Conservation (phyloP, 768 basidiomycete species). For the Rhizopogon rudus region DNA sequence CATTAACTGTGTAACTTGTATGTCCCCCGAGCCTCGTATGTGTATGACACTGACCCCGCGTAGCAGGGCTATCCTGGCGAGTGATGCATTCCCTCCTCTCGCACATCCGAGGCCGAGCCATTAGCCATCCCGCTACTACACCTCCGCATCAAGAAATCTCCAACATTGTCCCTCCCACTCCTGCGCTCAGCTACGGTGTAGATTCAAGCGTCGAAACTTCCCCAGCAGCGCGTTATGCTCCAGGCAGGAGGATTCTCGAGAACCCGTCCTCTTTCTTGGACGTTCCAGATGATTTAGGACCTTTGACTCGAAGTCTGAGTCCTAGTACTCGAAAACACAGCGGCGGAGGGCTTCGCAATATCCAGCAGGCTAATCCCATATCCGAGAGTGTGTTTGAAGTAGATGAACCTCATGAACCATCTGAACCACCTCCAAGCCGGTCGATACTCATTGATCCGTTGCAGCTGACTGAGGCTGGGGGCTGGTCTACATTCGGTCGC, state of each 20-base stretch:
- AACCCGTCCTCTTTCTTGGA: constrained; percentile 26
- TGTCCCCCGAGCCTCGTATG: background rate
- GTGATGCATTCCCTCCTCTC: constrained; percentile 27
- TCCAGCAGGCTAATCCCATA: constrained; percentile 2
- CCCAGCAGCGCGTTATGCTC: constrained; percentile 5
- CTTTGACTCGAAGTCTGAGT: constrained; percentile 18
- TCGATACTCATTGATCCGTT: constrained; percentile 13
- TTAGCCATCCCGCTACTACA: constrained; percentile 15
- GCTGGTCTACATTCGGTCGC: constrained; percentile 34
- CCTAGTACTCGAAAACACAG: constrained; percentile 23
- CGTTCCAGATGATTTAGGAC: background rate
- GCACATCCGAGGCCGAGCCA: constrained; percentile 25
- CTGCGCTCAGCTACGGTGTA: background rate
- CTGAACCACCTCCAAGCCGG: background rate
- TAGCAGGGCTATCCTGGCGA: constrained; percentile 1
- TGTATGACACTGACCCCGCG: background rate
- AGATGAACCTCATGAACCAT: constrained; percentile 3
- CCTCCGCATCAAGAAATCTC: constrained; percentile 6
- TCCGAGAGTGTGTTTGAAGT: background rate
- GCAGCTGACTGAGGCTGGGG: constrained; percentile 14
- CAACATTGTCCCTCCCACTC: background rate
- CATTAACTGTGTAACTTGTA: background rate
- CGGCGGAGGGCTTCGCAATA: background rate
- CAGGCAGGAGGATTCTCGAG: constrained; percentile 24
- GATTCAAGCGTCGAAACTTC: background rate